Conservation (phyloP, 495 filamentous ascomycete species). For the Podospora pseudopauciseta region DNA sequence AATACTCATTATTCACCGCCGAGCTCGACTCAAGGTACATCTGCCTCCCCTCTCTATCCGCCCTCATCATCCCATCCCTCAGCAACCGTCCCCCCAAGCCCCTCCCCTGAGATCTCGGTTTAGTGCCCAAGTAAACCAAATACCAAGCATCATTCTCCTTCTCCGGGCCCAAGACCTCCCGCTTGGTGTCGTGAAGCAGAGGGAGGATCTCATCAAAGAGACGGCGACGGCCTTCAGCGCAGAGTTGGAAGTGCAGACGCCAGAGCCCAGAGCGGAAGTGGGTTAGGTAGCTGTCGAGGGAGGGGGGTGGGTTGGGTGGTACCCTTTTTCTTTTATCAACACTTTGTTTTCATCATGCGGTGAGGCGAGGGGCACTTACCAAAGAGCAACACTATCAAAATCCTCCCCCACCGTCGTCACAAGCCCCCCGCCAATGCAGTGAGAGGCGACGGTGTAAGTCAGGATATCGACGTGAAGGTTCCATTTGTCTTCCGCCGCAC, state of each 20-base stretch:
- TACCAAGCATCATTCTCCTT: constrained; percentile 65
- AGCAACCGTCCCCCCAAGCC: constrained; percentile 68
- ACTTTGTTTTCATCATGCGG: neutral
- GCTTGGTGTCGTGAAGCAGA: constrained; percentile 69
- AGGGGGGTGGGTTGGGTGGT: constrained; percentile 57
- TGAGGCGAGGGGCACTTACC: constrained; percentile 50
- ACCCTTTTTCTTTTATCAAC: constrained; percentile 45
- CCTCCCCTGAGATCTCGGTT: constrained; percentile 58
- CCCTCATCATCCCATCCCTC: constrained; percentile 60
- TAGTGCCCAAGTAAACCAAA: constrained; percentile 75
- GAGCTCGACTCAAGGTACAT: constrained; percentile 77
- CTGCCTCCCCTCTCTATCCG: constrained; percentile 58
- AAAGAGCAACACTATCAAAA: constrained; percentile 72
- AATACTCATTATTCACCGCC: constrained; percentile 60
- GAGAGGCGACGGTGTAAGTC: constrained; percentile 67
- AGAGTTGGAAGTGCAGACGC: constrained; percentile 66
- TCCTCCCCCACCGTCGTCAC: constrained; percentile 68
- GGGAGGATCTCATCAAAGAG: constrained; percentile 77
- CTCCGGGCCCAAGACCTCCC: constrained; percentile 55
- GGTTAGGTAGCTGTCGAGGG: constrained; percentile 68
- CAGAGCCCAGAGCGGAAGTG: constrained; percentile 68
- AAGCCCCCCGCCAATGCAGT: constrained; percentile 60
- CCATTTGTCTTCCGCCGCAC: constrained; percentile 56
- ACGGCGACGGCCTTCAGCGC: constrained; percentile 62
- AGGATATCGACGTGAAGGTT: constrained; percentile 69